Evolutionary conservation across 2,329 filamentous ascomycete genomes (phyloP), one percentile per base, ranked within the genome.

Genomic region (Alternaria ventricosa): DNA sequence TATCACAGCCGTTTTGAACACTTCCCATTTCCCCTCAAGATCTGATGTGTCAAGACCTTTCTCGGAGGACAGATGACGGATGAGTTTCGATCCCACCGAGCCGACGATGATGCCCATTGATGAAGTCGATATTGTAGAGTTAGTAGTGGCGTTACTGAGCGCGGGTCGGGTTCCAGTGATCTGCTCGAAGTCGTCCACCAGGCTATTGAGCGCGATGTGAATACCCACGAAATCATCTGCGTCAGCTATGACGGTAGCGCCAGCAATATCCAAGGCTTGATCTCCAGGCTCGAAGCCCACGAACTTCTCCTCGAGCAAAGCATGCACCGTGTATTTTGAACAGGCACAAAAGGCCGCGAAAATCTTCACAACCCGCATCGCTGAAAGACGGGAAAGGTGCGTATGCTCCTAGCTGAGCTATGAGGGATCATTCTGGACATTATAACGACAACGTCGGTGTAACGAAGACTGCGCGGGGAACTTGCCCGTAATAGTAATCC

Each of bases 1-100:
- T 1, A 92, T 82, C 3, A 92, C 67, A 51, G 84, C 80, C 15
- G 86, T 88, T 22, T 84, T 81, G 72, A 90, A 92, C 0, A 88
- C 85, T 73, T 93, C 90, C 90, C 90, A 92, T 66, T 87, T 83
- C 1, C 87, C 89, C 49, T 85, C 74, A 22, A 89, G 84, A 0
- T 79, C 78, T 0, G 82, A 82, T 0, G 86, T 83, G 55, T 91
- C 84, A n/a, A 92, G 77, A 65, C 87, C 85, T 2, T 84, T 83
- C 1, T 81, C 78, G 1, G 80, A 70, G 15, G 89, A 78, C 22
- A 92, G 82, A 5, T 79, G 72, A 66, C 89, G 86, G 54, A 92
- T 87, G 36, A 90, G 71, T 2, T 81, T 76, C 0, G 89, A 91
- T 3, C 87, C 88, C 25, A 92, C 80, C 0, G 89, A 92, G 3